Evolutionary conservation across 257 asterid genomes (phyloP), one percentile per base, ranked within the genome.

Genomic region (Echium plantagineum): DNA sequence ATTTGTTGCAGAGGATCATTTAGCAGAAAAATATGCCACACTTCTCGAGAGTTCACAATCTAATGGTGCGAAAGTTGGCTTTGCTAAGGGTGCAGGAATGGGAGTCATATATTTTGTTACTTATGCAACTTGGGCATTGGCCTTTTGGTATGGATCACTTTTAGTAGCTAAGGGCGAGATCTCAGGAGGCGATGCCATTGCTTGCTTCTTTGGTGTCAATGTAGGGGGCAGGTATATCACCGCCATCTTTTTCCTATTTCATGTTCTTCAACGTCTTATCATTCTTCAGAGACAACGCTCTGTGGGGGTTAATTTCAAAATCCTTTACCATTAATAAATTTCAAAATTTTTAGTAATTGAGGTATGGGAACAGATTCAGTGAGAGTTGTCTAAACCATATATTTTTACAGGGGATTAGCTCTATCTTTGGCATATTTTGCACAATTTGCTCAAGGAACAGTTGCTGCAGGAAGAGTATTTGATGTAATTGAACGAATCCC

Each of bases 91-190:
- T 53, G 76, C 73, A 2, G 96, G 96, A 53, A 72, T 88, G 52
- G 96, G 96, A 51, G 83, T 88, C 38, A 88, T 88, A 18, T 88
- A 88, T 66, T 71, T 88, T 24, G 93, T 88, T 19, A 83, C 95
- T 1, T 88, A 85, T 61, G 77, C 85, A 2, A 88, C 96, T 15
- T 88, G 96, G 95, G 96, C 95, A n/a, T 71, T 88, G 74, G 95
- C 96, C 56, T 88, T 88, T 70, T 88, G 95, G 94, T 88, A 88
- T 6, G 96, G 96, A 26, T 77, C 95, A 57, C 70, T 83, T 67
- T 71, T 88, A 31, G 84, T 83, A 32, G 68, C 74, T 0, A 74
- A 61, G 48, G 58, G 57, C 5, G 68, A 88, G 66, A 82, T 85
- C 65, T 28, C 64, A 6, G 94, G 94, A 56, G 96, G 96, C 19